Base-by-base conservation (phyloP, 768 basidiomycete genomes). In the Naganishia randhawae region DNA sequence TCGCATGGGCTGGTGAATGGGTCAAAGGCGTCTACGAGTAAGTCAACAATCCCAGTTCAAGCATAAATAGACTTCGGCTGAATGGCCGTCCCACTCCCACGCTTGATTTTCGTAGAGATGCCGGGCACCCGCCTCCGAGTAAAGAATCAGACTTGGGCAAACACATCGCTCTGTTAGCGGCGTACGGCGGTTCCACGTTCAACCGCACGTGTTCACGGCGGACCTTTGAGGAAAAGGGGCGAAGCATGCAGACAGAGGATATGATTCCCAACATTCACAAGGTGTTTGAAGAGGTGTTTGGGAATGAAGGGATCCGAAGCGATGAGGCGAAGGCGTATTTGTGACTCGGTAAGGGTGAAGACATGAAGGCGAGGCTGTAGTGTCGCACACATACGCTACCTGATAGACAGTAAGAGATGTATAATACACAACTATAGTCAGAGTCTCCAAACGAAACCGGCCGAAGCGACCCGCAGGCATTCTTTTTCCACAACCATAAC, bases 1-100 rank as follows among this genome's bases (percentile, higher is more conserved):
- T 98, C 73, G 94, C 94, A 4, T 99, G 96, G 95, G 92, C 90
- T 5, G 90, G 89, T 77, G 92, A 90, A 73, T 98, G 90, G 77
- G 92, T 94, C 75, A 86, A 86, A 50, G 90, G 92, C 17, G 85
- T 84, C 0, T 92, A 88, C 72, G 88, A 88, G 91, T 92, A 74
- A 74, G 85, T 76, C 32, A 29, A 29, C 3, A 8, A 27, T 63
- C 35, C 13, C 39, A 17, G 31, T 29, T 32, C 7, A 31, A 62
- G 22, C 22, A 22, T n/a, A 19, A 29, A 53, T n/a, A 33, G n/a
- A 37, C 9, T 6, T 31, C 22, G 29, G 55, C 52, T 48, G 11
- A 52, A 45, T 50, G 39, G 35, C 31, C 25, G n/a, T n/a, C n/a
- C n/a, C n/a, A n/a, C n/a, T n/a, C 35, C 8, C 33, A 19, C 10